These are phyloP conservation scores for Coleophoma eucalyptorum DNA, from an alignment of 2,329 filamentous ascomycete species.

Conservation along the genomic window DNA sequence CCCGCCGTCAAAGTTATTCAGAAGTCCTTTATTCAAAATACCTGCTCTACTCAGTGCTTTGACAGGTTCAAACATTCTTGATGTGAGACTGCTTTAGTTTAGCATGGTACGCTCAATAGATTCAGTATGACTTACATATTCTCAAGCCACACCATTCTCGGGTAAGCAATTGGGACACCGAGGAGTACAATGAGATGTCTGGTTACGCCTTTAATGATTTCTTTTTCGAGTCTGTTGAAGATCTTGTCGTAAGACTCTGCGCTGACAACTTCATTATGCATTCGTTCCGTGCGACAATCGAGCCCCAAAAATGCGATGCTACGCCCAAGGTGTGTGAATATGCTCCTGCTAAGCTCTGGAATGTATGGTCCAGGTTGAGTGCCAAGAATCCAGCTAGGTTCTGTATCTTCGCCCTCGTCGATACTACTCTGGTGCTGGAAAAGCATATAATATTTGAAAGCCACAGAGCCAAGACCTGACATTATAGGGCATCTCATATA, in stretches of 20 bases:
- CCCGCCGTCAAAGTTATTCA: slow-evolving; percentile 88
- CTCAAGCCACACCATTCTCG: slow-evolving; percentile 69
- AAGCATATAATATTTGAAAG: slow-evolving; percentile 98
- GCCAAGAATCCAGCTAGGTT: slow-evolving; percentile 90
- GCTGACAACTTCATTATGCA: slow-evolving; percentile 73
- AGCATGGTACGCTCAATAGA: slow-evolving; percentile 17
- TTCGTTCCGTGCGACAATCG: slow-evolving; percentile 89
- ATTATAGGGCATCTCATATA: slow-evolving; percentile 93
- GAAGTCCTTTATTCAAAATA: slow-evolving; percentile 68
- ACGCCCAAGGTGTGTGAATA: slow-evolving; percentile 80
- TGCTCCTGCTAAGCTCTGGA: slow-evolving; percentile 74
- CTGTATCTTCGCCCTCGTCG: slow-evolving; percentile 74
- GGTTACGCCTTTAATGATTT: slow-evolving; percentile 78
- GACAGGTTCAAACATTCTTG: slow-evolving; percentile 79
- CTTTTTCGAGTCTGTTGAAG: slow-evolving; percentile 78
- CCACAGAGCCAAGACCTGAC: slow-evolving; percentile 81
- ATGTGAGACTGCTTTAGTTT: slow-evolving; percentile 63
- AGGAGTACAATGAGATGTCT: slow-evolving; percentile 88
- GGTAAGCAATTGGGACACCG: slow-evolving; percentile 80
- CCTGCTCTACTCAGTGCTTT: slow-evolving; percentile 84
- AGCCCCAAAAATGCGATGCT: slow-evolving; percentile 80
- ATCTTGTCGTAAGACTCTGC: slow-evolving; percentile 82
- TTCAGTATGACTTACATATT: slow-evolving; percentile 51
- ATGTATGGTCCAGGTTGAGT: slow-evolving; percentile 83
- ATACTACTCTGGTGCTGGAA: slow-evolving; percentile 93